Conservation (phyloP, 208 protist species). For the Trypanosoma cruzi region DNA sequence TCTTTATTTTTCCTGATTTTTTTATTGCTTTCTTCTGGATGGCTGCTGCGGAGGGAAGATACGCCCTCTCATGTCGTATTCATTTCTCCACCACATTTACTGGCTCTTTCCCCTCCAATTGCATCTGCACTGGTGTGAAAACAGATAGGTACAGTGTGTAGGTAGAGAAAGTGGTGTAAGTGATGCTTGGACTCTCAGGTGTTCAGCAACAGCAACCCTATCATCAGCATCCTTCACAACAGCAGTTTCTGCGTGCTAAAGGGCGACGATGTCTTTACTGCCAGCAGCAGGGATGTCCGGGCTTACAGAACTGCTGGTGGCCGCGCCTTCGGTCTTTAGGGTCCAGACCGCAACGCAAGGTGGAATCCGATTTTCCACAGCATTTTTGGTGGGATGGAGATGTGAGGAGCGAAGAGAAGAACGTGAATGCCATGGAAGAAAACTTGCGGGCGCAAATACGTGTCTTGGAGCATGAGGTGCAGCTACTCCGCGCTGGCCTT, state of each 20-base stretch:
- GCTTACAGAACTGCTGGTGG: conserved; percentile 18
- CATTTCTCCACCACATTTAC: neutral
- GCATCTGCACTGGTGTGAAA: neutral
- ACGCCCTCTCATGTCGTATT: neutral
- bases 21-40: neutral
- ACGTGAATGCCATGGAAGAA: conserved; percentile 19
- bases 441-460: conserved; percentile 59
- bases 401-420: conserved; percentile 1
- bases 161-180: neutral
- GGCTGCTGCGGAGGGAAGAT: neutral
- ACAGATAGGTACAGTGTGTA: neutral
- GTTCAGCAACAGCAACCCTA: conserved; percentile 3
- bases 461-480: conserved; percentile 60
- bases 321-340: conserved; percentile 3
- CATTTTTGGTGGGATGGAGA: neutral
- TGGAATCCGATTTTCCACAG: neutral
- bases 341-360: neutral
- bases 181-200: conserved; percentile 9
- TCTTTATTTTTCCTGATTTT: conserved; percentile 1
- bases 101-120: neutral
- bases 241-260: neutral
- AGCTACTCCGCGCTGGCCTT: conserved; percentile 36
- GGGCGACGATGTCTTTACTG: conserved; percentile 28
- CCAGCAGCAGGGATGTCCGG: conserved; percentile 18
- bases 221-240: neutral